A percentile compares a stretch with the other conserved stretches of the same genome.
phyloP scores from a whole-genome alignment of 1,139 yeast genomes.

The Hansenula lynferdii region DNA sequence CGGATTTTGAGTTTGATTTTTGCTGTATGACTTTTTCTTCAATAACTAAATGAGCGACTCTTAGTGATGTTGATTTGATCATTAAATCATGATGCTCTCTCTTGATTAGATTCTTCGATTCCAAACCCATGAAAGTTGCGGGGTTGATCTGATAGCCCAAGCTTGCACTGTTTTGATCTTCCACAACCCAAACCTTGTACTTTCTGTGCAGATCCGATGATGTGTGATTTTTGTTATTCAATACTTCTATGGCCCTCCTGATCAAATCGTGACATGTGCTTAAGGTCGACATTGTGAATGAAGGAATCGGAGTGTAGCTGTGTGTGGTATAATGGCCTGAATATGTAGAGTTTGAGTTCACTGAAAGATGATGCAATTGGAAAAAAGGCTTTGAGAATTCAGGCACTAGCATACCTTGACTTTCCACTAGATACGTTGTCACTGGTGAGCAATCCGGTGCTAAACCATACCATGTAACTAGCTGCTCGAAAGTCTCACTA shows the following conservation, averaged over 20 bases:
- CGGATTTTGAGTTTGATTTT: slow-evolving; percentile 7
- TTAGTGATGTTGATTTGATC: slow-evolving; percentile 20
- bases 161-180: slow-evolving; percentile 14
- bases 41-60: slow-evolving; percentile 24
- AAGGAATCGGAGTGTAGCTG: slow-evolving; percentile 17
- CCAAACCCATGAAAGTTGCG: slow-evolving; percentile 22
- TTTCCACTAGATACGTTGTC: slow-evolving; percentile 38
- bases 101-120: slow-evolving; percentile 19
- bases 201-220: slow-evolving; percentile 8
- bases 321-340: slow-evolving; percentile 10
- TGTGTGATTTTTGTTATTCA: slow-evolving; percentile 21
- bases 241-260: slow-evolving; percentile 12
- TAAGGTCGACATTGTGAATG: slow-evolving; percentile 20
- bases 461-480: slow-evolving; percentile 53
- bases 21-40: slow-evolving; percentile 22
- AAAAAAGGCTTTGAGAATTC: slow-evolving; percentile 52
- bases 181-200: slow-evolving; percentile 28
- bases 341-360: slow-evolving; percentile 19
- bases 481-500: slow-evolving; percentile 36
- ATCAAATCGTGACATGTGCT: slow-evolving; percentile 16
- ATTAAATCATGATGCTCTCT: slow-evolving; percentile 12
- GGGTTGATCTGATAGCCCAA: slow-evolving; percentile 24
- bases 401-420: slow-evolving; percentile 36
- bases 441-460: slow-evolving; percentile 38
- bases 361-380: slow-evolving; percentile 43